Evolutionary conservation across 495 filamentous ascomycete species (phyloP).

Genomic region (Lasiosphaeria hispida): DNA sequence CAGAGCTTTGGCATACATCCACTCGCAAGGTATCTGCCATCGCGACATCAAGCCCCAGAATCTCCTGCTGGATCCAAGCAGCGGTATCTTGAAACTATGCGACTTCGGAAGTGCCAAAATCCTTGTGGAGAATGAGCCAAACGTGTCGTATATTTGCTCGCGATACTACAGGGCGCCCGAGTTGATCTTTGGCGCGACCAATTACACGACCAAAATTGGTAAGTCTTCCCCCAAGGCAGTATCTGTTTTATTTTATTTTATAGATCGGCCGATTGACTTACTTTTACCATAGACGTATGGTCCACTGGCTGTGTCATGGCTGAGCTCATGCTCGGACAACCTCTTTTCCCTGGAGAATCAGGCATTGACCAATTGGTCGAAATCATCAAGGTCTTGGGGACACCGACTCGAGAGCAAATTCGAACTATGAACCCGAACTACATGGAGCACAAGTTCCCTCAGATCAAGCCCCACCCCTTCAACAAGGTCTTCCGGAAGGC

Average conservation of each 20-base stretch:
- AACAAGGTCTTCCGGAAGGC: conserved; percentile 98
- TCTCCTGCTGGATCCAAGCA: conserved; percentile 83
- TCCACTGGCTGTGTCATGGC: conserved; percentile 99
- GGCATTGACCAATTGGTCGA: conserved; percentile 98
- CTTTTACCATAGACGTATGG: conserved; percentile 83
- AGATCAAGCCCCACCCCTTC: conserved; percentile 99
- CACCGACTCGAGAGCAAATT: conserved; percentile 97
- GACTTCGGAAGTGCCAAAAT: conserved; percentile 99
- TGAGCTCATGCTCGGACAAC: conserved; percentile 97
- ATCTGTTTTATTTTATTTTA: background rate
- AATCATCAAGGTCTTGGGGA: conserved; percentile 99
- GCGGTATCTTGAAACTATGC: conserved; percentile 92
- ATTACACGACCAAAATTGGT: conserved; percentile 99
- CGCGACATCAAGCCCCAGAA: conserved; percentile 99
- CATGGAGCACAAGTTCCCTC: conserved; percentile 99
- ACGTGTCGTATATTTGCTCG: conserved; percentile 99
- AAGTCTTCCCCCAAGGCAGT: conserved; percentile 31
- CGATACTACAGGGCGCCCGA: conserved; percentile 98
- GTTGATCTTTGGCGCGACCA: conserved; percentile 97
- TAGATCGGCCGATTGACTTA: conserved; percentile 9
- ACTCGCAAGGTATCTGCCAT: conserved; percentile 99
- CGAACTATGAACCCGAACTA: conserved; percentile 99
- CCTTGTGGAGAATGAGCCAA: conserved; percentile 96
- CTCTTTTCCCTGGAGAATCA: conserved; percentile 97
- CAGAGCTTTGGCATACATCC: conserved; percentile 96